phyloP scores from a whole-genome alignment of 139 green algal species.

The Zygnema circumcarinatum region DNA sequence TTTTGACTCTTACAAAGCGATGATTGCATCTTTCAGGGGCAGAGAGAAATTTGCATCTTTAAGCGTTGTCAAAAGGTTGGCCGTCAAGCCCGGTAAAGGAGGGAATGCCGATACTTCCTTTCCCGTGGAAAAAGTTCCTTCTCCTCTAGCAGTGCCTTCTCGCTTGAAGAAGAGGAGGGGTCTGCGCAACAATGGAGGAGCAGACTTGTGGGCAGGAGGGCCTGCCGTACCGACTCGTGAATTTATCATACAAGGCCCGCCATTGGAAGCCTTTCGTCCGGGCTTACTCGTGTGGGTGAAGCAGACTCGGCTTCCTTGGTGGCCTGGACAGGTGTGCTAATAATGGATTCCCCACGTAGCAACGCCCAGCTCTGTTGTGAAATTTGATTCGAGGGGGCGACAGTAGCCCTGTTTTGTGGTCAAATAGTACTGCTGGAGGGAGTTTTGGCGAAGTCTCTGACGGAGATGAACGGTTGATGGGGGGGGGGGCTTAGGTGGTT shows the following conservation, averaged over 20 bases:
- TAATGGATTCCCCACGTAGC: background rate
- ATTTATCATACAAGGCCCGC: background rate
- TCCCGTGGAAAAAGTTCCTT: too few species aligned
- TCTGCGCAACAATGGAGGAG: conserved; percentile 13
- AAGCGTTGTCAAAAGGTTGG: too few species aligned
- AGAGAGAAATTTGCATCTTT: too few species aligned
- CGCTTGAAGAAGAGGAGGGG: conserved; percentile 27
- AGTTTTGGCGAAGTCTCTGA: background rate
- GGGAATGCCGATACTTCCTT: too few species aligned
- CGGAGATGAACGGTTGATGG: background rate
- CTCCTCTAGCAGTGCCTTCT: conserved; percentile 19
- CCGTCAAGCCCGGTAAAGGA: too few species aligned
- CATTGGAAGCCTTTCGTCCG: background rate
- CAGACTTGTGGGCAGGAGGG: background rate
- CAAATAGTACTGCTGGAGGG: too few species aligned
- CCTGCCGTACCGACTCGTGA: conserved; percentile 1
- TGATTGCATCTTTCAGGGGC: too few species aligned
- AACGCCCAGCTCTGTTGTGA: background rate
- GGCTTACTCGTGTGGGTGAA: conserved; percentile 27
- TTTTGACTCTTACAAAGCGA: too few species aligned
- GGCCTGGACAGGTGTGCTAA: conserved; percentile 24
- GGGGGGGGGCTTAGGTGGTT: background rate
- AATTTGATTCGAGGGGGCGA: background rate
- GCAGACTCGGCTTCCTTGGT: conserved; percentile 14
- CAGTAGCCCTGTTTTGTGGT: too few species aligned